Percentiles rank a stretch among this genome's conserved stretches.
Evolutionary conservation across 192 early-diverging fungal genomes (phyloP).

Genomic region (Rhizoclosmatium globosum): DNA sequence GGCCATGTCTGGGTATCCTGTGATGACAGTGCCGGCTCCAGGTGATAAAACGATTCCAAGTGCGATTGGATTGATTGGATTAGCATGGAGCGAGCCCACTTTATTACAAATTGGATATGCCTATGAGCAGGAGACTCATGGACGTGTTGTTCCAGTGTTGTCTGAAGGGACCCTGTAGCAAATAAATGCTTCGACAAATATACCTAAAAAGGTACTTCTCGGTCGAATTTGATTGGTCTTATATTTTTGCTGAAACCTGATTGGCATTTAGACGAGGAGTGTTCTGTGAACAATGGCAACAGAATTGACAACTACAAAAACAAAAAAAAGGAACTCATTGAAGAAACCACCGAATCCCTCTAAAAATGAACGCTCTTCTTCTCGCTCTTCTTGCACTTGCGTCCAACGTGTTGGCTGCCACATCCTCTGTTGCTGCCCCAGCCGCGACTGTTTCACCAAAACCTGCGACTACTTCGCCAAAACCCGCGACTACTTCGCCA

Average conservation of each 20-base stretch:
- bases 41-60: not conserved
- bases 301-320: no score
- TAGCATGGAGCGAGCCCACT: not conserved
- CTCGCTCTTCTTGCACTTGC: no score
- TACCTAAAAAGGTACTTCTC: no score
- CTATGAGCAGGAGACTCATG: not conserved
- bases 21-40: slow-evolving; percentile 14
- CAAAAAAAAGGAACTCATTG: no score
- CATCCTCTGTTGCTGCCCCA: not conserved
- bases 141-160: not conserved
- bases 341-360: no score
- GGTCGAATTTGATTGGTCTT: no score
- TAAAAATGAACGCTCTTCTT: no score
- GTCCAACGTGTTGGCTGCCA: no score
- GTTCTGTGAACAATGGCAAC: no score
- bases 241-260: no score
- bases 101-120: not conserved
- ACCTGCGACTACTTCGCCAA: not conserved
- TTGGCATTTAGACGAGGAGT: no score
- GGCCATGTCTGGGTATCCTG: slow-evolving; percentile 18
- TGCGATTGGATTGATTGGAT: slow-evolving; percentile 3
- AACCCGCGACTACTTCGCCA: not conserved
- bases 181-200: not conserved
- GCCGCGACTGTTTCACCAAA: not conserved
- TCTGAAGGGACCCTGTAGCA: not conserved